Evolutionary conservation across 176 grass and related monocot species (phyloP).

Genomic region (Ananas comosus): DNA sequence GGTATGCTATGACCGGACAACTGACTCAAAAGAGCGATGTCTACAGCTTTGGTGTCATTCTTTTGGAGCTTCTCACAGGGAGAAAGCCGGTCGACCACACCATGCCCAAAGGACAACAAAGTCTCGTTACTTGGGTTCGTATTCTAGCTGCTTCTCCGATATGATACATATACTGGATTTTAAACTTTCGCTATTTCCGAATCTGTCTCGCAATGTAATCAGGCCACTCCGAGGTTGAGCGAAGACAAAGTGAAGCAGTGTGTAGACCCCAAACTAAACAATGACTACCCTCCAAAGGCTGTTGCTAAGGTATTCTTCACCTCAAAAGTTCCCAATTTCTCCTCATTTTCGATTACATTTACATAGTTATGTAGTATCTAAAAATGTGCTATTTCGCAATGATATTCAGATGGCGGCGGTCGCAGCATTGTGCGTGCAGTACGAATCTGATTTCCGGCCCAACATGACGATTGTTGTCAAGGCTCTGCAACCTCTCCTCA

Average conservation of each 20-base stretch:
- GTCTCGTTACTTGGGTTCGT: constrained; percentile 85
- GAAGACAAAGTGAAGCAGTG: constrained; percentile 90
- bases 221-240: constrained; percentile 88
- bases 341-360: neutral
- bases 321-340: neutral
- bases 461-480: constrained; percentile 93
- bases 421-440: constrained; percentile 67
- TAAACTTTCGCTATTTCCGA: neutral
- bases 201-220: constrained; percentile 6
- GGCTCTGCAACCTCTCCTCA: constrained; percentile 74
- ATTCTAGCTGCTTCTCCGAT: neutral
- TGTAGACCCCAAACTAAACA: constrained; percentile 79
- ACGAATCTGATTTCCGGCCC: constrained; percentile 74
- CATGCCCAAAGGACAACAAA: constrained; percentile 83
- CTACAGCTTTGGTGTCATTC: constrained; percentile 69
- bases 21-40: constrained; percentile 82
- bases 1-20: constrained; percentile 85
- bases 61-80: constrained; percentile 67
- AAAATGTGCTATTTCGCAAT: neutral
- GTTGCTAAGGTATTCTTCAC: constrained; percentile 58
- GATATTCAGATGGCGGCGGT: constrained; percentile 60
- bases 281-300: constrained; percentile 75
- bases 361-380: neutral
- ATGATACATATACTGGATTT: neutral
- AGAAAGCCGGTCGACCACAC: constrained; percentile 83